A percentile compares a stretch with the other conserved stretches of the same genome.
phyloP scores from a whole-genome alignment of 139 green algal genomes.

The Trebouxia sp. region DNA sequence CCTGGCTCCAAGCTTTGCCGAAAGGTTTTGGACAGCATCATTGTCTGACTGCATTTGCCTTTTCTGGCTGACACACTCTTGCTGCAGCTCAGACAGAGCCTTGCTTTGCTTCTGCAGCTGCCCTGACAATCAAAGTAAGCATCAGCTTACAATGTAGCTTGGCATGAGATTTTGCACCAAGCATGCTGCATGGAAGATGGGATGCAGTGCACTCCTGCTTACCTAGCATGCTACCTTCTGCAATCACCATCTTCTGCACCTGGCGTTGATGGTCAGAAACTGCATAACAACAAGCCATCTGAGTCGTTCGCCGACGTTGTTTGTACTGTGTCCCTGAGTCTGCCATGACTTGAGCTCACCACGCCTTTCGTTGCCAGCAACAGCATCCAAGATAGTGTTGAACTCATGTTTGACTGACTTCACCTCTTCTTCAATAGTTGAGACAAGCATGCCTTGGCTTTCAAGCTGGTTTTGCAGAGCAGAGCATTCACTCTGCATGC shows the following conservation, averaged over 20 bases:
- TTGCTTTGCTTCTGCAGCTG: slow-evolving; percentile 13
- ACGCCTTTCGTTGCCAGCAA: background rate
- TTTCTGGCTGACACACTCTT: no score
- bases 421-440: slow-evolving; percentile 7
- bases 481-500: background rate
- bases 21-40: no score
- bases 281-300: no score
- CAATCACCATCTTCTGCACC: background rate
- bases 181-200: no score
- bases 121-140: no score
- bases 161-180: background rate
- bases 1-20: no score
- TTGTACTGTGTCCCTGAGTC: no score
- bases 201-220: no score
- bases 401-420: background rate
- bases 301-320: no score
- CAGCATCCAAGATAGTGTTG: no score
- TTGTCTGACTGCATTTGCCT: no score
- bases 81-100: background rate
- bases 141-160: background rate
- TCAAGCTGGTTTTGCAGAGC: background rate
- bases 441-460: background rate
- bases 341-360: background rate
- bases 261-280: background rate
- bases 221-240: background rate